Conservation (phyloP, 371 early-diverging fungal species). For the Choanephora cucurbitarum region DNA sequence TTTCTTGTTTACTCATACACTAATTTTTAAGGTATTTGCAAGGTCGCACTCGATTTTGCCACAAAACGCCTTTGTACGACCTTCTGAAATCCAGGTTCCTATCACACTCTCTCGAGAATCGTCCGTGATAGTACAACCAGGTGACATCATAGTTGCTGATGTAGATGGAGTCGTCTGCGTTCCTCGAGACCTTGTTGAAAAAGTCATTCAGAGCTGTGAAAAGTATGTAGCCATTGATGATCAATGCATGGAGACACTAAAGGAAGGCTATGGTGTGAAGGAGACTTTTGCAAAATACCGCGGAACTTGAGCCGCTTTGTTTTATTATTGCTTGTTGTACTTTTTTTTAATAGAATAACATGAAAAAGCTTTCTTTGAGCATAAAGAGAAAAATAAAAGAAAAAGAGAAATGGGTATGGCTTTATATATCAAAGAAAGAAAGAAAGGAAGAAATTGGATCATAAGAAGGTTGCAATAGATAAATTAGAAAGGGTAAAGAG, state of each 20-base stretch:
- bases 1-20: neutral
- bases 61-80: slow-evolving; percentile 67
- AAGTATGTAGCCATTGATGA: slow-evolving; percentile 64
- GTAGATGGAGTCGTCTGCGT: slow-evolving; percentile 77
- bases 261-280: slow-evolving; percentile 58
- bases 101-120: slow-evolving; percentile 54
- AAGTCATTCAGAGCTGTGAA: slow-evolving; percentile 59
- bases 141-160: slow-evolving; percentile 82
- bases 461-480: neutral
- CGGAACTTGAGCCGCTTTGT: slow-evolving; percentile 7
- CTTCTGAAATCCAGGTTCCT: slow-evolving; percentile 63
- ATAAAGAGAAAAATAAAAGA: slow-evolving; percentile 2
- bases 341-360: neutral
- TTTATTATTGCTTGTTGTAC: neutral
- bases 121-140: slow-evolving; percentile 59
- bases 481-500: neutral
- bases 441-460: neutral
- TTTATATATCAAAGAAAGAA: neutral
- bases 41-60: slow-evolving; percentile 67
- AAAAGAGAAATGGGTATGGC: neutral
- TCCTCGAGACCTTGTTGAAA: slow-evolving; percentile 53
- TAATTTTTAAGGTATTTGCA: slow-evolving; percentile 58
- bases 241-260: slow-evolving; percentile 70
- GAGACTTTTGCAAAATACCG: slow-evolving; percentile 74
- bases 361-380: neutral